Evolutionary conservation across 192 early-diverging fungal species (phyloP), one percentile per base, ranked within the genome.

Genomic region (Entomortierella parvispora): DNA sequence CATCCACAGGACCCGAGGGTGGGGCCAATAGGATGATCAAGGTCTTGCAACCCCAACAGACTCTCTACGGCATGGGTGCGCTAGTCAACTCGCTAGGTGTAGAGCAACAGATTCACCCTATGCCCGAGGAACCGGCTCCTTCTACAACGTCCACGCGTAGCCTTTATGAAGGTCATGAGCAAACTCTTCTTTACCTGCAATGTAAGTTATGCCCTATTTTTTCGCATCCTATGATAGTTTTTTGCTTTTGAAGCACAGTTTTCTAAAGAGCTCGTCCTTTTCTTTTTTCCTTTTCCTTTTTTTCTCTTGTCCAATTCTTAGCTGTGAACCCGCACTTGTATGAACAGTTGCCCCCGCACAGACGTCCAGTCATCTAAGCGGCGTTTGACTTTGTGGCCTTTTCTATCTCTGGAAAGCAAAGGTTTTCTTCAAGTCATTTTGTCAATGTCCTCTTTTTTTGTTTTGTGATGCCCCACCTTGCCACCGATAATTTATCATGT

Each of bases 311-410:
- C 34, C 26, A 12, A 26, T 53, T 25, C 17, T 3, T 15, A 25
- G 25, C 14, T 68, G 72, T 77, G 64, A 77, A 77, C 53, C 65
- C 58, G 29, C 72, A 77, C 22, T 58, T 75, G 18, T 75, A 67
- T 42, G 64, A 66, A 11, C 64, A 17, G 17, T 9, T 77, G 11
- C 72, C 64, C 22, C 64, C 64, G 5, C 49, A 77, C 52, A 58
- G 64, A 14, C 72, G 72, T 14, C 72, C 29, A 20, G 17, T 77
- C 18, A 50, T 77, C 22, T 77, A 67, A 67, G 37, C 12, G 34
- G 12, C 17, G 17, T 28, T 43, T 20, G 42, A 48, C 32, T 28
- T 31, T 31, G 6, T 52, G 10, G 22, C 23, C 31, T 28, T 45
- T 56, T 34, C 29, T 42, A 18, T 55, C 46, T 32, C 20, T 47